These are phyloP conservation scores for Candida suzukii DNA, from an alignment of 805 yeast species.

Conservation along the genomic window DNA sequence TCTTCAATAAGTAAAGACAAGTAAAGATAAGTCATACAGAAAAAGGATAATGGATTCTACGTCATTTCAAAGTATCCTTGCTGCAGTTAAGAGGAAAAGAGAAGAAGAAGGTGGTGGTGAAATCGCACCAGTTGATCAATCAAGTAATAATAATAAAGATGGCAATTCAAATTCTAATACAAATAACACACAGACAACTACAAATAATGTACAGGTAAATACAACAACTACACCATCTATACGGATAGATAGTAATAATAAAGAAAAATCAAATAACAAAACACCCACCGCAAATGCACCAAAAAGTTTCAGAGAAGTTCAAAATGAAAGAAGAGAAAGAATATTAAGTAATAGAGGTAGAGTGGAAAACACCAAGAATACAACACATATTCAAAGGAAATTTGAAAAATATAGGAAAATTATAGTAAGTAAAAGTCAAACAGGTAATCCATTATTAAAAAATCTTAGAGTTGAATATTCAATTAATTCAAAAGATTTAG, in stretches of 20 bases:
- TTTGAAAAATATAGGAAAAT: conserved; percentile 29
- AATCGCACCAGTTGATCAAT: neutral
- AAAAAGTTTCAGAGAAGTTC: neutral
- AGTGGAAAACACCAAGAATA: conserved; percentile 1
- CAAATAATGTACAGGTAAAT: no score
- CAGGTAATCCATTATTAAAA: conserved; percentile 63
- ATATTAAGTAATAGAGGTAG: neutral
- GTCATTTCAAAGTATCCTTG: conserved; percentile 64
- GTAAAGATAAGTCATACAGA: no score
- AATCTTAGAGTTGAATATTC: conserved; percentile 48
- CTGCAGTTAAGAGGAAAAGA: conserved; percentile 58
- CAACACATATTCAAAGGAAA: conserved; percentile 10
- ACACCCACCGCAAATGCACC: neutral
- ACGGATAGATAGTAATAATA: no score
- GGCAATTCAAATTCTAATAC: neutral
- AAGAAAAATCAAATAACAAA: neutral
- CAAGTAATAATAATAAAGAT: neutral
- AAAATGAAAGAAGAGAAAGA: conserved; percentile 1
- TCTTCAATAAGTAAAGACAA: no score
- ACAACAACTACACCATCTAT: no score
- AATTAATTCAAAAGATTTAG: conserved; percentile 39
- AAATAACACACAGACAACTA: neutral
- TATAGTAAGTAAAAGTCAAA: conserved; percentile 58
- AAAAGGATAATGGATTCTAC: conserved; percentile 39
- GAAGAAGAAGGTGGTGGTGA: conserved; percentile 26